These are phyloP conservation scores for Cryptococcus sp. DNA, from an alignment of 1,284 basidiomycete species.

Conservation along the genomic window DNA sequence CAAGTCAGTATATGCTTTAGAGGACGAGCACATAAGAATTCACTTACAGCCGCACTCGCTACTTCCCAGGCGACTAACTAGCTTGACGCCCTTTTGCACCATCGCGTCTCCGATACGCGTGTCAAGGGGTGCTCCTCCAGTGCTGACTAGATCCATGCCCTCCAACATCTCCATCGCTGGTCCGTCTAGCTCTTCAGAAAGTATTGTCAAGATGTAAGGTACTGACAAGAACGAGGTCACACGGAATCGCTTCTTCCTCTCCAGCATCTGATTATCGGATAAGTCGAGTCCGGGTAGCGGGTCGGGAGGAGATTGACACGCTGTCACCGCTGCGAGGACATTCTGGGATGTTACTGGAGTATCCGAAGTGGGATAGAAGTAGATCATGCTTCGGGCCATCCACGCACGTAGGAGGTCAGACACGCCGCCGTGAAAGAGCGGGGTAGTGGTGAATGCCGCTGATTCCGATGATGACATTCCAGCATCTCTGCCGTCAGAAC, in stretches of 20 bases:
- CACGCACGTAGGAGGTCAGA: conserved; percentile 53
- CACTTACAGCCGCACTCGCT: conserved; percentile 53
- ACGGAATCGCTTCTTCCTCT: conserved; percentile 21
- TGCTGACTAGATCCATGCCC: conserved; percentile 51
- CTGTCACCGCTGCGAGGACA: conserved; percentile 39
- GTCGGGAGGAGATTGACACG: conserved; percentile 23
- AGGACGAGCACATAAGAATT: no score
- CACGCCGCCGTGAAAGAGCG: conserved; percentile 56
- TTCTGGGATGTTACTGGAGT: conserved; percentile 45
- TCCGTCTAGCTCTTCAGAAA: conserved; percentile 38
- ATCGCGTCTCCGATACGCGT: conserved; percentile 47
- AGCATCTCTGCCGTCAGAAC: not conserved
- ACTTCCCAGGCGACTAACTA: conserved; percentile 53
- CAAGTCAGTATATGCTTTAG: conserved; percentile 3
- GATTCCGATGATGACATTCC: conserved; percentile 15
- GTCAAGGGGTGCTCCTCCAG: conserved; percentile 53
- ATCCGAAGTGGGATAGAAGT: conserved; percentile 51
- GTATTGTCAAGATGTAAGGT: conserved; percentile 52
- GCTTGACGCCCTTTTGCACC: conserved; percentile 42
- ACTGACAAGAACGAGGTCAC: conserved; percentile 40
- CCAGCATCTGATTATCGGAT: conserved; percentile 7
- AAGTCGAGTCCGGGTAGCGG: conserved; percentile 3
- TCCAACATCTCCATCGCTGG: conserved; percentile 38
- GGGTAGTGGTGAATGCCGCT: conserved; percentile 54
- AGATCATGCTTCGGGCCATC: conserved; percentile 51